Evolutionary conservation across 2,329 filamentous ascomycete genomes (phyloP).

Genomic region (Meredithiella fracta): DNA sequence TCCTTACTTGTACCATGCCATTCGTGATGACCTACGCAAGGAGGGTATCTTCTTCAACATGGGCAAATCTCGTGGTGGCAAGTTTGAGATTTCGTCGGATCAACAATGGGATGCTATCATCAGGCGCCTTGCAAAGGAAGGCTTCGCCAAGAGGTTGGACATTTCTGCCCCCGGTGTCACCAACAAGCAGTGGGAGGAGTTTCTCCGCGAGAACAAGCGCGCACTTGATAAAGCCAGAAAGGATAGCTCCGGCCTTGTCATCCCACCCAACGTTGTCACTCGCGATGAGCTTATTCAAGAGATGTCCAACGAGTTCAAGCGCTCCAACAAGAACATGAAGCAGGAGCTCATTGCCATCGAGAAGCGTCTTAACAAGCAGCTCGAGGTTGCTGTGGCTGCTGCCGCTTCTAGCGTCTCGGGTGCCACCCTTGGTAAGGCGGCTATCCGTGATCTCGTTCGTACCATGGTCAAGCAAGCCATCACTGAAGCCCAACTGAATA

Average conservation of each 20-base stretch:
- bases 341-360: slow-evolving; percentile 25
- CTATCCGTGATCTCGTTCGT: slow-evolving; percentile 28
- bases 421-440: slow-evolving; percentile 23
- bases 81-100: slow-evolving; percentile 26
- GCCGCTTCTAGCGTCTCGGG: slow-evolving; percentile 4
- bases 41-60: slow-evolving; percentile 33
- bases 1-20: slow-evolving; percentile 48
- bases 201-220: slow-evolving; percentile 19
- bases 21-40: slow-evolving; percentile 36
- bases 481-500: slow-evolving; percentile 29
- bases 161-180: slow-evolving; percentile 18
- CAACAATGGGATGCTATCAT: slow-evolving; percentile 32
- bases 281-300: slow-evolving; percentile 33
- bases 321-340: slow-evolving; percentile 25
- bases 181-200: slow-evolving; percentile 21
- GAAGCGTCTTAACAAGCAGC: slow-evolving; percentile 20
- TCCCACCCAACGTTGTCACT: slow-evolving; percentile 25
- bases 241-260: slow-evolving; percentile 13
- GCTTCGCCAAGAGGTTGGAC: slow-evolving; percentile 10
- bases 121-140: slow-evolving; percentile 25
- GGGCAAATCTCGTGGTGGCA: slow-evolving; percentile 24
- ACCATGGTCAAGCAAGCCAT: slow-evolving; percentile 28
- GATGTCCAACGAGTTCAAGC: slow-evolving; percentile 25
- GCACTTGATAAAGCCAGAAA: slow-evolving; percentile 24
- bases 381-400: slow-evolving; percentile 16